Base-by-base conservation (phyloP, 257 asterid species). In the Scutellaria minor region DNA sequence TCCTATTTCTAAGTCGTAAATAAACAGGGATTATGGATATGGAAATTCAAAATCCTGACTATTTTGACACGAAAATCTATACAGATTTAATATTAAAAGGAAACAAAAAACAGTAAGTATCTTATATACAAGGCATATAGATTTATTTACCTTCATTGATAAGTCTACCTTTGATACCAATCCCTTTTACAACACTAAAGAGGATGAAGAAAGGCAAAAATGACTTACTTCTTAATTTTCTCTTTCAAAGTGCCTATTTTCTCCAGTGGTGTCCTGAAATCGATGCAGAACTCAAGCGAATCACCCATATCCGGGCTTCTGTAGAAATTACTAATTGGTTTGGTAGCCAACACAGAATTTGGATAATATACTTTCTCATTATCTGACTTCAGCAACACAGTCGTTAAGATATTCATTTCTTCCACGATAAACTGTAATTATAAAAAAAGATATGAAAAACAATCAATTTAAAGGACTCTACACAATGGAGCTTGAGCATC, bases 291-390 rank as follows among this genome's bases (percentile, higher is more conserved):
- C 72, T 84, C 88, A 12, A 84, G 64, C 1, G 80, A 41, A 53
- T 84, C 88, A 5, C 88, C 80, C 88, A 84, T 84, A 51, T 84
- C 86, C 1, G 88, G 88, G 68, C 88, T 84, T 57, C 88, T 61
- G 62, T 81, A 81, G 82, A 79, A 82, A 59, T 84, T 84, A 80
- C 83, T 72, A 8, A 84, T 84, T 0, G 89, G 86, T 56, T 84
- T 84, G 58, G 78, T 62, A 20, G 85, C 70, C 80, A 84, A 71
- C 60, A 82, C 85, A 5, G 82, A 66, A 69, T 84, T 82, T 3
- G 89, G 89, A 61, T 82, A 82, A 46, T 35, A 84, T 51, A 79
- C 55, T 71, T 84, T 84, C 75, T 77, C 82, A 22, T 84, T 82
- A 70, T 84, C 89, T 1, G 64, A 66, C 75, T 70, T 82, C 60